A percentile compares a stretch with the other conserved stretches of the same genome.
Evolutionary conservation across 2,329 filamentous ascomycete species (phyloP).

Genomic region (Cercospora nicotianae): DNA sequence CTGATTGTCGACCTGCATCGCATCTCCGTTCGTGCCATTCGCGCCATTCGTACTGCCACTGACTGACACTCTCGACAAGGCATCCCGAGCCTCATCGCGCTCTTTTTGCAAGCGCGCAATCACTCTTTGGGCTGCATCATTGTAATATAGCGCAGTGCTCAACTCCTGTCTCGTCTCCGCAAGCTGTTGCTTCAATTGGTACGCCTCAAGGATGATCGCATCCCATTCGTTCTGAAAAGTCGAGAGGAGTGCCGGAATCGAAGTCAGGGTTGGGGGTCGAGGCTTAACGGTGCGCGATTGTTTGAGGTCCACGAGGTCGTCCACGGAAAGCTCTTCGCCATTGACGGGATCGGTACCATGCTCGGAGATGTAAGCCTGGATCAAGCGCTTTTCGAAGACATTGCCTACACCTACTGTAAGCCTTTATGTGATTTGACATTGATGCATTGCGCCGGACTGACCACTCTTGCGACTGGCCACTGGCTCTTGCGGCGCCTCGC

Average conservation of each 20-base stretch:
- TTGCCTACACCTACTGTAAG: constrained; percentile 59
- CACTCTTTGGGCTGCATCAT: constrained; percentile 93
- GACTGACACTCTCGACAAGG: constrained; percentile 81
- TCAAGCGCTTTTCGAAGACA: constrained; percentile 91
- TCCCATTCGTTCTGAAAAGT: constrained; percentile 99
- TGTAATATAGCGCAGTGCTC: constrained; percentile 89
- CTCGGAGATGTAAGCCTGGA: constrained; percentile 92
- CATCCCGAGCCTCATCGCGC: constrained; percentile 86
- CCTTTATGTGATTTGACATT: constrained; percentile 34
- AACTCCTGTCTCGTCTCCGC: constrained; percentile 90
- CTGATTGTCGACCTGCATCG: constrained; percentile 88
- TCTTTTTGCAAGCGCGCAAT: constrained; percentile 90
- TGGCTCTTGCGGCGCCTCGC: constrained; percentile 91
- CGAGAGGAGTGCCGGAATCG: constrained; percentile 88
- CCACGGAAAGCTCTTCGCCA: constrained; percentile 75
- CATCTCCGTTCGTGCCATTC: constrained; percentile 63
- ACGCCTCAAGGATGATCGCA: constrained; percentile 84
- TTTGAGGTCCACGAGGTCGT: constrained; percentile 87
- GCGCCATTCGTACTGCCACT: constrained; percentile 48
- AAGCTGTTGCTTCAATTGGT: constrained; percentile 85
- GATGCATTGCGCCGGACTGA: constrained; percentile 46
- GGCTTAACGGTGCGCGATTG: constrained; percentile 80
- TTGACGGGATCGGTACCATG: constrained; percentile 90
- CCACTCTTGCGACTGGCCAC: constrained; percentile 94
- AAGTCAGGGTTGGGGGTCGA: constrained; percentile 88